Conservation (phyloP, 2,329 filamentous ascomycete genomes). For the Stemphylium beticola region DNA sequence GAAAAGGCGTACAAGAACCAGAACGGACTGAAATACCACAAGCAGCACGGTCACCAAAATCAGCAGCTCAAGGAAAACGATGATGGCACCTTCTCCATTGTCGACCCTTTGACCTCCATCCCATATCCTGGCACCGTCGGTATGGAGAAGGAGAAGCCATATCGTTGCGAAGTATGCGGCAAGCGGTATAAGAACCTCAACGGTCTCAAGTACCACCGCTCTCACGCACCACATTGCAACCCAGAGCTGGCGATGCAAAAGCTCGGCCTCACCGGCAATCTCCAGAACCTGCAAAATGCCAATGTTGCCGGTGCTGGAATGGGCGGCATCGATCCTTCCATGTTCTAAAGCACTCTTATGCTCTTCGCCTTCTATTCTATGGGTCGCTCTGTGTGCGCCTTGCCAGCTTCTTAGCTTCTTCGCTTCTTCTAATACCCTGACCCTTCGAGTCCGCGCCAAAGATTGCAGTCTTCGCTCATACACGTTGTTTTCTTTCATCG, state of each 20-base stretch:
- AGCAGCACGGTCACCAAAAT: conserved; percentile 90
- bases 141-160: conserved; percentile 99
- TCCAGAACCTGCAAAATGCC: conserved; percentile 51
- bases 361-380: conserved; percentile 12
- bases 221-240: conserved; percentile 84
- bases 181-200: conserved; percentile 99
- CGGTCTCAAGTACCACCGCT: conserved; percentile 86
- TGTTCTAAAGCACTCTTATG: conserved; percentile 42
- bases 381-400: conserved; percentile 10
- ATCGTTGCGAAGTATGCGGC: conserved; percentile 94
- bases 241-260: conserved; percentile 71
- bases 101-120: conserved; percentile 91
- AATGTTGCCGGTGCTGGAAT: conserved; percentile 62
- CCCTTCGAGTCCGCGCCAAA: conserved; percentile 21
- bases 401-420: conserved; percentile 19
- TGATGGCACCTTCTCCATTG: conserved; percentile 96
- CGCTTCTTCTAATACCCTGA: conserved; percentile 33
- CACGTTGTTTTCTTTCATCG: conserved; percentile 19
- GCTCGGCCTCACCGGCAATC: conserved; percentile 46
- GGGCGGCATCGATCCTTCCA: conserved; percentile 62
- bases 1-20: conserved; percentile 99
- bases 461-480: conserved; percentile 28
- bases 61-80: conserved; percentile 96
- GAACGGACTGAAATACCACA: conserved; percentile 93
- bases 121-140: conserved; percentile 95